These are phyloP conservation scores for Anastatica hierochuntica DNA, from an alignment of 345 rosid genomes.

Conservation along the genomic window DNA sequence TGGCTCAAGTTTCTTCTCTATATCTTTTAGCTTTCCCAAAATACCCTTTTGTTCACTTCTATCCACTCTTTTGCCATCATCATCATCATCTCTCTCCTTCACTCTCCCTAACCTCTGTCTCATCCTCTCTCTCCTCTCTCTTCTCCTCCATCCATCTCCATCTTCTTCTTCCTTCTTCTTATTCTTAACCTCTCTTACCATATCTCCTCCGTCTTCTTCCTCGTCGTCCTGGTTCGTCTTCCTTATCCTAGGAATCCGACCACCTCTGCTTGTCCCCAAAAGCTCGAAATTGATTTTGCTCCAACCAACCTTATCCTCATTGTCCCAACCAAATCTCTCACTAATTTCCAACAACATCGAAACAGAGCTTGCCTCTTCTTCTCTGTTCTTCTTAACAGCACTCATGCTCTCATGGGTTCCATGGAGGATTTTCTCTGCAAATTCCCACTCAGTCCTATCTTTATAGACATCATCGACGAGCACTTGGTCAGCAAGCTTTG, in stretches of 20 bases:
- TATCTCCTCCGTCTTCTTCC: not conserved
- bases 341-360: conserved; percentile 57
- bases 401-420: conserved; percentile 30
- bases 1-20: conserved; percentile 20
- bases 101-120: conserved; percentile 21
- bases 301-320: conserved; percentile 65
- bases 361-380: conserved; percentile 27
- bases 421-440: conserved; percentile 40
- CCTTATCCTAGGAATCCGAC: conserved; percentile 53
- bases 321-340: conserved; percentile 81
- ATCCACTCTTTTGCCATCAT: conserved; percentile 22
- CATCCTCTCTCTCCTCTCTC: conserved; percentile 30
- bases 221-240: not conserved
- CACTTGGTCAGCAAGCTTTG: conserved; percentile 62
- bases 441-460: conserved; percentile 80
- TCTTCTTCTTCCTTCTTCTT: conserved; percentile 17
- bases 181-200: conserved; percentile 12
- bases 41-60: conserved; percentile 13
- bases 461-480: conserved; percentile 54
- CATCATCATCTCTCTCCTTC: too few relatives aligned
- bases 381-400: not conserved
- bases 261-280: conserved; percentile 66
- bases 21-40: conserved; percentile 17
- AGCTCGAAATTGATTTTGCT: conserved; percentile 52
- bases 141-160: conserved; percentile 19